Conservation (phyloP, 495 filamentous ascomycete species). For the Penicillium samsonianum region DNA sequence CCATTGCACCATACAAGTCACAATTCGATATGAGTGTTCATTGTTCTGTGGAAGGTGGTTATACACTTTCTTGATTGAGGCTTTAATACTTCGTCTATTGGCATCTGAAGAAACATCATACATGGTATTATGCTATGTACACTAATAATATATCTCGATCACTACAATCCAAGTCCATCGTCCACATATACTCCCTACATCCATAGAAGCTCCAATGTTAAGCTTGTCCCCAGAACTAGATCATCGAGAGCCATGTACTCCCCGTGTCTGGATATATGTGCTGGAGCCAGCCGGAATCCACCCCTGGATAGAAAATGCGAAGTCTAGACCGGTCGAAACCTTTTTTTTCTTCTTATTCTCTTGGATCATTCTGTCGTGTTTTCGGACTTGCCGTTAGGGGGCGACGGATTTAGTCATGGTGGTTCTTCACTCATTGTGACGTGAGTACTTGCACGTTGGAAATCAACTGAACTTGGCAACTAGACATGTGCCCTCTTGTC, state of each 20-base stretch:
- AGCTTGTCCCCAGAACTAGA: slow-evolving; percentile 1
- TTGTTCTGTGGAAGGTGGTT: not conserved
- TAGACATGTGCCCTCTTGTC: slow-evolving; percentile 1
- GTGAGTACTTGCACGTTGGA: not conserved
- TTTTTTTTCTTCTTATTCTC: not conserved
- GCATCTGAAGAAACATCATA: not conserved
- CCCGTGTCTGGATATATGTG: not conserved
- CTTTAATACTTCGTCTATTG: not conserved
- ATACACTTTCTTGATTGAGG: not conserved
- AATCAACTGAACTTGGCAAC: not conserved
- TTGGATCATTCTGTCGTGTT: slow-evolving; percentile 6
- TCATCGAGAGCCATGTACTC: not conserved
- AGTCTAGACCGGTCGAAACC: slow-evolving; percentile 6
- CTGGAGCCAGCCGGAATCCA: not conserved
- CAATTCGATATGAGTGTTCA: not conserved
- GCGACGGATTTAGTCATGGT: not conserved
- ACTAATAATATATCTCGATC: not conserved
- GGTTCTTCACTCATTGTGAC: slow-evolving; percentile 3
- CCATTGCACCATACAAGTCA: not conserved
- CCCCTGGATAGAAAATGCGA: not conserved
- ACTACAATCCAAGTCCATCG: not conserved
- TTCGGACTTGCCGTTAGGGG: not conserved
- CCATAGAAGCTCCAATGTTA: not conserved
- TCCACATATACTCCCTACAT: not conserved
- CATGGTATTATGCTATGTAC: not conserved